Evolutionary conservation across 371 early-diverging fungal genomes (phyloP).

Genomic region (Lichtheimia ramosa): DNA sequence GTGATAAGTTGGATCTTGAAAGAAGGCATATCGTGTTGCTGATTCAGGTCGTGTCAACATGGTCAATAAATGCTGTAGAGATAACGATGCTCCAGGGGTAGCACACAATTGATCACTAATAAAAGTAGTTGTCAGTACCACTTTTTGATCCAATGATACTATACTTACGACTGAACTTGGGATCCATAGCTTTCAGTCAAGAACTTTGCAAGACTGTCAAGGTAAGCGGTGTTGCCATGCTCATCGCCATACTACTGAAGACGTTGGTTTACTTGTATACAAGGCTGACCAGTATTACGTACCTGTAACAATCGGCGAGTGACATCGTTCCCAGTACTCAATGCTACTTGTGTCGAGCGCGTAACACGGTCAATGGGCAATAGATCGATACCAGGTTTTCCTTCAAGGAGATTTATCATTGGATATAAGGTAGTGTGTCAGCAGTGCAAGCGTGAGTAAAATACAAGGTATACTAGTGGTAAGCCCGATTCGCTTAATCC

Average conservation of each 20-base stretch:
- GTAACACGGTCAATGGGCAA: slow-evolving; percentile 21
- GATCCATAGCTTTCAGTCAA: slow-evolving; percentile 20
- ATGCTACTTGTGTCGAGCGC: slow-evolving; percentile 20
- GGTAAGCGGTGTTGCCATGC: slow-evolving; percentile 19
- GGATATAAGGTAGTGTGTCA: not conserved
- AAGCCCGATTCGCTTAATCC: too few relatives aligned
- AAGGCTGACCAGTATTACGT: not conserved
- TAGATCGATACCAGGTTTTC: slow-evolving; percentile 34
- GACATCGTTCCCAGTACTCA: slow-evolving; percentile 20
- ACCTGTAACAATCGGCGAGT: slow-evolving; percentile 22
- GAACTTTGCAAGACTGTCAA: slow-evolving; percentile 27
- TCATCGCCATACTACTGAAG: slow-evolving; percentile 30
- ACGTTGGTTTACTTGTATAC: not conserved
- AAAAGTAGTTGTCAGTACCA: not conserved
- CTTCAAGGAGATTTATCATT: slow-evolving; percentile 32
- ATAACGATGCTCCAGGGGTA: slow-evolving; percentile 40
- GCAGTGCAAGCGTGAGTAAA: not conserved
- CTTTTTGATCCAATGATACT: not conserved
- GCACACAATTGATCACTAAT: slow-evolving; percentile 26
- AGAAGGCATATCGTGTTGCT: slow-evolving; percentile 30
- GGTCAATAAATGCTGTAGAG: slow-evolving; percentile 28
- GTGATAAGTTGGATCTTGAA: slow-evolving; percentile 67
- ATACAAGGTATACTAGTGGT: too few relatives aligned
- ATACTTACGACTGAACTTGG: slow-evolving; percentile 22
- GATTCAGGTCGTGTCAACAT: slow-evolving; percentile 31